Conservation (phyloP, 352 stramenopile species). For the Pythium guiyangense region DNA sequence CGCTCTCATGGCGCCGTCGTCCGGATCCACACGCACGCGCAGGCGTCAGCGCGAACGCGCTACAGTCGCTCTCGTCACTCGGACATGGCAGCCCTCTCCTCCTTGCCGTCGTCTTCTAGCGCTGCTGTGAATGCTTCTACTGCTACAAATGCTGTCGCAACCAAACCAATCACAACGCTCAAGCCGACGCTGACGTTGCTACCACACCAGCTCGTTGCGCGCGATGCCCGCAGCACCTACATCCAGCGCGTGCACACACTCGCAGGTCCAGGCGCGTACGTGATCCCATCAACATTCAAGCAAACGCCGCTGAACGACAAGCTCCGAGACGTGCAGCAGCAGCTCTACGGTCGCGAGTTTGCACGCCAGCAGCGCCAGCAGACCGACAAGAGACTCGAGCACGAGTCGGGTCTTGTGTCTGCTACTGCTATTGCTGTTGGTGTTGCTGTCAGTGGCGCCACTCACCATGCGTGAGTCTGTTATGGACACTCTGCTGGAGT, state of each 20-base stretch:
- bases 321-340: too few relatives aligned
- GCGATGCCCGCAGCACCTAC: slow-evolving; percentile 36
- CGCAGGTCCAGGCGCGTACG: slow-evolving; percentile 46
- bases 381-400: too few relatives aligned
- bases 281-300: slow-evolving; percentile 59
- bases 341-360: too few relatives aligned
- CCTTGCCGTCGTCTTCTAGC: too few relatives aligned
- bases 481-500: background rate
- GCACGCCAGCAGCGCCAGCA: too few relatives aligned
- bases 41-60: too few relatives aligned
- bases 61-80: too few relatives aligned
- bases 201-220: slow-evolving; percentile 22
- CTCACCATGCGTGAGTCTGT: background rate
- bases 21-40: too few relatives aligned
- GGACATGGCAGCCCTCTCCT: background rate
- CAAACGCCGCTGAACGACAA: too few relatives aligned
- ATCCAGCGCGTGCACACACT: slow-evolving; percentile 43
- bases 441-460: background rate
- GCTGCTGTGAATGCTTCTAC: too few relatives aligned
- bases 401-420: too few relatives aligned
- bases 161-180: background rate
- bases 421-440: background rate
- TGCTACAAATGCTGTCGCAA: background rate
- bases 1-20: too few relatives aligned
- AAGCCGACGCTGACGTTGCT: slow-evolving; percentile 8